phyloP scores from a whole-genome alignment of 2,329 filamentous ascomycete genomes.

The Pestalotiopsis fici region DNA sequence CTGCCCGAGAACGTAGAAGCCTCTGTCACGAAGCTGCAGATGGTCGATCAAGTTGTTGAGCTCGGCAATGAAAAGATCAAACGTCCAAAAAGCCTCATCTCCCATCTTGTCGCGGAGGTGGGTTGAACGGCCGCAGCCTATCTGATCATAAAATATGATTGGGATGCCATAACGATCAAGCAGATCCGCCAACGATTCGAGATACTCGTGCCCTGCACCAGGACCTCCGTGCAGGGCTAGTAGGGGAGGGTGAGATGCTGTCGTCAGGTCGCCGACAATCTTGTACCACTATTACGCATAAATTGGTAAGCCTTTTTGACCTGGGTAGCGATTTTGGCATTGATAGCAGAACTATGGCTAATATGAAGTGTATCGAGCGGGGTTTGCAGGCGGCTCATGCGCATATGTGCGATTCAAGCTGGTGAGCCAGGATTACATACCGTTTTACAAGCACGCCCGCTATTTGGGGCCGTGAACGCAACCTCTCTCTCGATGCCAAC shows the following conservation, averaged over 20 bases:
- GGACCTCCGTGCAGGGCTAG: constrained; percentile 18
- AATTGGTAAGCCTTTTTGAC: not conserved
- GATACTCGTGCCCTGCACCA: constrained; percentile 19
- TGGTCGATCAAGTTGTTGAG: constrained; percentile 17
- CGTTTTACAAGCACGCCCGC: not conserved
- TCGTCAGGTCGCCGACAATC: constrained; percentile 16
- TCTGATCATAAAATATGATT: constrained; percentile 21
- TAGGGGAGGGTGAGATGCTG: constrained; percentile 6
- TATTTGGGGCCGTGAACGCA: not conserved
- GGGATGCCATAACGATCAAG: constrained; percentile 11
- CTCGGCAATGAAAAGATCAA: constrained; percentile 17
- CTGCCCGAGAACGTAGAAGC: constrained; percentile 19
- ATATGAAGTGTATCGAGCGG: too few relatives aligned
- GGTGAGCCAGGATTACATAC: not conserved
- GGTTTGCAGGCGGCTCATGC: too few relatives aligned
- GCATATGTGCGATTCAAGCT: not conserved
- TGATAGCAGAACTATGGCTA: too few relatives aligned
- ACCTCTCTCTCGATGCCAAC: not conserved
- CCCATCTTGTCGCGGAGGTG: constrained; percentile 15
- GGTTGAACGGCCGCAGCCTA: constrained; percentile 18
- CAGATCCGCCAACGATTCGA: constrained; percentile 12
- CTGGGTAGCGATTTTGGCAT: not conserved
- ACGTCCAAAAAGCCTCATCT: constrained; percentile 16
- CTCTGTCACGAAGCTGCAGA: constrained; percentile 11
- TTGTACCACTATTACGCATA: constrained; percentile 8